Evolutionary conservation across 257 asterid genomes (phyloP).

Genomic region (Rauvolfia tetraphylla): DNA sequence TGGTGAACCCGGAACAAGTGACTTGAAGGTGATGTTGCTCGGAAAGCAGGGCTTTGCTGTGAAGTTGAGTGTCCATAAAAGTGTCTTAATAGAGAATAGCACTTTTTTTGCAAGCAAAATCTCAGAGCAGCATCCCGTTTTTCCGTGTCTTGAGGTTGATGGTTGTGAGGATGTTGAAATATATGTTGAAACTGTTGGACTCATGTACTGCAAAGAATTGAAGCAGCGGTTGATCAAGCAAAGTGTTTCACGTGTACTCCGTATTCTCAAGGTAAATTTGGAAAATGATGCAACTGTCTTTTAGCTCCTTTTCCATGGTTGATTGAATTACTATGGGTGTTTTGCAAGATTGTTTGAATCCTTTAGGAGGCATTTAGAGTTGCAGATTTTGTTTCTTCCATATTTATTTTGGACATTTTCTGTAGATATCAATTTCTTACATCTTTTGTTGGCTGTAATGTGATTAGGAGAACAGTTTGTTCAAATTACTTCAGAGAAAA

Average conservation of each 20-base stretch:
- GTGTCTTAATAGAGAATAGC: slow-evolving; percentile 57
- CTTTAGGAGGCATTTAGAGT: not conserved
- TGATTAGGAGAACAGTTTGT: not conserved
- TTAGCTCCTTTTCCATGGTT: not conserved
- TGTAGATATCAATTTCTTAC: not conserved
- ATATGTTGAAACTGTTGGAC: slow-evolving; percentile 87
- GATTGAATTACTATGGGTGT: not conserved
- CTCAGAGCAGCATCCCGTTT: slow-evolving; percentile 52
- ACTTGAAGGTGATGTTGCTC: slow-evolving; percentile 63
- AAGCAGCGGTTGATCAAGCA: slow-evolving; percentile 89
- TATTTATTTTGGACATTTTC: too few species aligned
- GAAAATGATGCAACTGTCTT: not conserved
- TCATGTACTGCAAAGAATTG: slow-evolving; percentile 82
- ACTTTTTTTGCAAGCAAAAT: slow-evolving; percentile 51
- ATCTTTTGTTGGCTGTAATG: not conserved
- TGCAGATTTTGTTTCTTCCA: not conserved
- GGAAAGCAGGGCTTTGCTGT: slow-evolving; percentile 82
- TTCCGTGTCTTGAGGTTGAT: slow-evolving; percentile 76
- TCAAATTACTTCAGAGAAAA: not conserved
- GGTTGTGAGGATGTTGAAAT: slow-evolving; percentile 94
- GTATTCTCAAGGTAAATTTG: slow-evolving; percentile 70
- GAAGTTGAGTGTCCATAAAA: slow-evolving; percentile 84
- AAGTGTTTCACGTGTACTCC: slow-evolving; percentile 73
- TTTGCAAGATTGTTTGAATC: not conserved
- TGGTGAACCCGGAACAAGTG: slow-evolving; percentile 89